Base-by-base conservation (phyloP, 176 grass and related monocot genomes). In the Guadua angustifolia region DNA sequence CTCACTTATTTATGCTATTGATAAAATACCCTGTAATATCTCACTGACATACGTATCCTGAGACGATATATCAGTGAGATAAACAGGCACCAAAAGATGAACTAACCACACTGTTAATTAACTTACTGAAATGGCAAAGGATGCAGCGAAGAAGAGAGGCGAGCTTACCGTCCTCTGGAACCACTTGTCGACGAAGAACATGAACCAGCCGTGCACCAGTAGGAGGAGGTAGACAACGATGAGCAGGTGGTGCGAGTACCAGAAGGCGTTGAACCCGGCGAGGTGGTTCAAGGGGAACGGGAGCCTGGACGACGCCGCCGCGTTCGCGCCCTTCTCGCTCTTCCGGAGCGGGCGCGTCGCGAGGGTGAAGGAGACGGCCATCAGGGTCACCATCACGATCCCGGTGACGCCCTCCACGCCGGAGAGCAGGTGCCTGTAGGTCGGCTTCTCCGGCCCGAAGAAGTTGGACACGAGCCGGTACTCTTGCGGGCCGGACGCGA, bases 161-260 rank as follows among this genome's bases (percentile, higher is more conserved):
- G 14, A 21, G 65, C 87, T 40, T 94, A 98, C 96, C 93, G 96
- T 98, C 78, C 85, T 89, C 40, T 89, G 87, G 83, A 94, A 98
- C 96, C 96, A 98, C 29, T 40, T 40, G 39, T 40, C 39, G 39
- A 95, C 93, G 61, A 98, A 87, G 84, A 92, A 98, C 82, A 98
- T 83, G 93, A 88, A 98, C 83, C 90, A 92, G 17, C 96, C 91
- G 76, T 98, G 96, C 10, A 82, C 79, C 22, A 98, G 52, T 2
- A 98, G 91, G 35, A 98, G 86, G 4, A 49, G 85, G 71, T 95
- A 98, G 25, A 91, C 96, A 79, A 95, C 60, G 24, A 45, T 87
- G 6, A 95, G 93, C 3, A 98, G 93, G 83, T 98, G 96, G 85
- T 98, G 96, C 18, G 96, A 98, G 85, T 98, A 98, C 96, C 96